Percentiles rank a stretch among this genome's conserved stretches.
Conservation (phyloP, 306 rosid genomes). For the Astragalus membranaceus region DNA sequence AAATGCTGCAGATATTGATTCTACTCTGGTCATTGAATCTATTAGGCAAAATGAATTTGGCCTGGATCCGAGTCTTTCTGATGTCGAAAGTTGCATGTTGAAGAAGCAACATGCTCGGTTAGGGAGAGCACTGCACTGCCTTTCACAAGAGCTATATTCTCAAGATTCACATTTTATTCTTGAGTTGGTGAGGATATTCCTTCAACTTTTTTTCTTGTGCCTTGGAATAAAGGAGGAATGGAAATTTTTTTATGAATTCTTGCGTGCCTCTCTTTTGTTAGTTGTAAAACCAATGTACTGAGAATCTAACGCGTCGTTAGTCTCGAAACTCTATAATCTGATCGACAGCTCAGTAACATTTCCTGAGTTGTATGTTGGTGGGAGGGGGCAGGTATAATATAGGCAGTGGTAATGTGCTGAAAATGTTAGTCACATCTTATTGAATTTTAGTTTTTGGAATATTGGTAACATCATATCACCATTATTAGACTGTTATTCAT, state of each 20-base stretch:
- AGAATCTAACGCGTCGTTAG: not conserved
- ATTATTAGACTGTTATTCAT: not conserved
- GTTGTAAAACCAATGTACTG: not conserved
- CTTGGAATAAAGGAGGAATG: not conserved
- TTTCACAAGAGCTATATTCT: constrained; percentile 93
- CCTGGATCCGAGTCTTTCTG: constrained; percentile 64
- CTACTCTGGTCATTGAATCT: constrained; percentile 61
- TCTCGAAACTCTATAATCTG: not conserved
- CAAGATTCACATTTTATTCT: constrained; percentile 98
- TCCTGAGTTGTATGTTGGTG: not conserved
- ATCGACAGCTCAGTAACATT: constrained; percentile 8
- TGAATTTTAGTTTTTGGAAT: not conserved
- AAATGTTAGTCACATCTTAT: not conserved
- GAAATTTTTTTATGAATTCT: not conserved
- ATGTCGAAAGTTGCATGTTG: constrained; percentile 57
- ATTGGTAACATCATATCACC: not conserved
- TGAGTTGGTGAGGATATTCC: constrained; percentile 64
- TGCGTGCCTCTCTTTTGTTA: not conserved
- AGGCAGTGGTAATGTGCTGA: not conserved
- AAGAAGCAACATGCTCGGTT: constrained; percentile 95
- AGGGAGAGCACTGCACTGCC: constrained; percentile 98
- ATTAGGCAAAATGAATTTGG: constrained; percentile 94
- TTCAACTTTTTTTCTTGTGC: constrained; percentile 10
- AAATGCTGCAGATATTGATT: constrained; percentile 42
- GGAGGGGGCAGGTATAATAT: not conserved